phyloP scores from a whole-genome alignment of 164 flowering plant species.

The Magnolia kwangsiensis region DNA sequence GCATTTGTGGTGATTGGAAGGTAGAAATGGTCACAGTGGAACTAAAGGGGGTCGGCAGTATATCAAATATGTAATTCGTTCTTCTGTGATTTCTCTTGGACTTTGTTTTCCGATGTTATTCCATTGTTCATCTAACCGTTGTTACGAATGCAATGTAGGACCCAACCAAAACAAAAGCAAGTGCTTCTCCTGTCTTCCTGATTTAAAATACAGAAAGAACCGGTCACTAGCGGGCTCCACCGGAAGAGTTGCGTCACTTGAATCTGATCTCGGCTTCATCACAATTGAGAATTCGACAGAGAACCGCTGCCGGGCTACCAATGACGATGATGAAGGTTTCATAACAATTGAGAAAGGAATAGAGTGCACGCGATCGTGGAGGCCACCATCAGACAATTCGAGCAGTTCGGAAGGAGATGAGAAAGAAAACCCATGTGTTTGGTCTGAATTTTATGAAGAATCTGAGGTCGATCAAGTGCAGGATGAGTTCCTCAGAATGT shows the following conservation, averaged over 20 bases:
- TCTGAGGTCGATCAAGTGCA: slow-evolving; percentile 10
- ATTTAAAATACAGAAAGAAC: not conserved
- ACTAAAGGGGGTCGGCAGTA: no score
- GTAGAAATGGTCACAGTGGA: no score
- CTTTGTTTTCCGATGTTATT: no score
- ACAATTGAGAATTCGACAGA: slow-evolving; percentile 12
- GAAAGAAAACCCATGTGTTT: not conserved
- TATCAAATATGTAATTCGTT: no score
- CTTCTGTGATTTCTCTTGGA: no score
- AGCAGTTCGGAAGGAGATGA: not conserved
- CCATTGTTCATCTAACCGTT: no score
- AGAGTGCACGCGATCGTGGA: not conserved
- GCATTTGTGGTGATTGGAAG: no score
- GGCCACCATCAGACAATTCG: slow-evolving; percentile 12
- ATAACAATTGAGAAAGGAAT: slow-evolving; percentile 14
- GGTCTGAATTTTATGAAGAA: not conserved
- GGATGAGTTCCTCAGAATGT: slow-evolving; percentile 14
- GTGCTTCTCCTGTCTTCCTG: slow-evolving; percentile 12
- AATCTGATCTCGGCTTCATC: slow-evolving; percentile 13
- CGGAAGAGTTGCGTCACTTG: slow-evolving; percentile 12
- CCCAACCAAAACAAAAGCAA: not conserved
- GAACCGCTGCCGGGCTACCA: not conserved
- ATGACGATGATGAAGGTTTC: slow-evolving; percentile 13
- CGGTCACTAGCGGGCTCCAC: not conserved
- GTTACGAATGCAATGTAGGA: not conserved